A percentile compares a stretch with the other conserved stretches of the same genome.
Evolutionary conservation across 2,329 filamentous ascomycete species (phyloP).

Genomic region (Ceratocystis cacaofunesta): DNA sequence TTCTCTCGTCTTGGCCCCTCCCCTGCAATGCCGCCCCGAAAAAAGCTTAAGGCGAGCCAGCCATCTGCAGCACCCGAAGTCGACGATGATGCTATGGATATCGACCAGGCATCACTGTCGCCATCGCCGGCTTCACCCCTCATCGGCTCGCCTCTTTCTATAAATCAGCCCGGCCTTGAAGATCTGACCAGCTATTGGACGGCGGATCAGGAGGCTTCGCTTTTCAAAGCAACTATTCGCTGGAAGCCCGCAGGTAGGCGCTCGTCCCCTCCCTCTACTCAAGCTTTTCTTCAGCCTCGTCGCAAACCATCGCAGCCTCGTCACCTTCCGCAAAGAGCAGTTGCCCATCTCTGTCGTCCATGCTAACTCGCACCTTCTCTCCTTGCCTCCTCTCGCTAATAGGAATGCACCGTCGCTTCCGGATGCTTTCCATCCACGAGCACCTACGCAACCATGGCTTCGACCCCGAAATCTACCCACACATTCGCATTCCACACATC

Average conservation of each 20-base stretch:
- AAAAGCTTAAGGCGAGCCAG: slow-evolving; percentile 44
- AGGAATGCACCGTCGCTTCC: slow-evolving; percentile 90
- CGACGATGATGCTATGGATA: slow-evolving; percentile 47
- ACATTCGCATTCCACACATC: slow-evolving; percentile 81
- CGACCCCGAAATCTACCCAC: slow-evolving; percentile 51
- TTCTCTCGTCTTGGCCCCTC: background rate
- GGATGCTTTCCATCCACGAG: slow-evolving; percentile 74
- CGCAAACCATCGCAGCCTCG: background rate
- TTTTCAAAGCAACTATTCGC: slow-evolving; percentile 83
- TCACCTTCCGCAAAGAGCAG: background rate
- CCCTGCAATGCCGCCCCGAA: slow-evolving; percentile 49
- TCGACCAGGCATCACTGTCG: slow-evolving; percentile 34
- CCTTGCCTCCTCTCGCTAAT: background rate
- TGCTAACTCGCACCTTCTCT: background rate
- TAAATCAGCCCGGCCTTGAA: slow-evolving; percentile 23
- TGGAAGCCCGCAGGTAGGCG: slow-evolving; percentile 83
- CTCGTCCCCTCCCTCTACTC: background rate
- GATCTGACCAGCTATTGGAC: slow-evolving; percentile 58
- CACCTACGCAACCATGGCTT: slow-evolving; percentile 68
- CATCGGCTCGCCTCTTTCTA: slow-evolving; percentile 10
- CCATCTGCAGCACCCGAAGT: slow-evolving; percentile 34
- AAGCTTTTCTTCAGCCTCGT: background rate
- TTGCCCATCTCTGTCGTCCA: background rate
- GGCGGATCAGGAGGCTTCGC: slow-evolving; percentile 81
- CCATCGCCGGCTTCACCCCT: slow-evolving; percentile 1